Conservation (phyloP, 164 flowering plant genomes). For the Aristolochia contorta region DNA sequence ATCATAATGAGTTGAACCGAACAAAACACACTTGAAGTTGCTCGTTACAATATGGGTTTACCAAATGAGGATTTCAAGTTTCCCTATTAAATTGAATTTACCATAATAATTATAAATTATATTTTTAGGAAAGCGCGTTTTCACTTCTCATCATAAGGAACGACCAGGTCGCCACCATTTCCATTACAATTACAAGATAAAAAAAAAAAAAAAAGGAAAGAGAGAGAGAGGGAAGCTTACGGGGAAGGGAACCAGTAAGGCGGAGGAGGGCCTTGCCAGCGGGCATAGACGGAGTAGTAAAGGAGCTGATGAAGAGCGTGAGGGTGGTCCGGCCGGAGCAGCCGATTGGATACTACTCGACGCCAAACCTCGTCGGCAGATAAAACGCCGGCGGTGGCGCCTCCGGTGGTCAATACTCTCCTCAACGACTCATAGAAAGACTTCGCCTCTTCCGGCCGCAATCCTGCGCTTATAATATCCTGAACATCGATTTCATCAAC, state of each 20-base stretch:
- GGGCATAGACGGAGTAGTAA: constrained; percentile 58
- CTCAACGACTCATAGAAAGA: constrained; percentile 24
- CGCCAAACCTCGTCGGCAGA: constrained; percentile 49
- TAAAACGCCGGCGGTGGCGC: constrained; percentile 4
- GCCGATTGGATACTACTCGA: constrained; percentile 28
- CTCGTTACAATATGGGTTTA: too few relatives aligned
- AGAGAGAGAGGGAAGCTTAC: constrained; percentile 26
- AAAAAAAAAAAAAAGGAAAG: neutral
- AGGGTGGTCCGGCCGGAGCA: constrained; percentile 67
- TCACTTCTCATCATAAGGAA: too few relatives aligned
- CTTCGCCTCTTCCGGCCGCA: constrained; percentile 41
- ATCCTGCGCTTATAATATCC: constrained; percentile 44
- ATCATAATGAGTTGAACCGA: too few relatives aligned
- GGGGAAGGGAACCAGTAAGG: constrained; percentile 87
- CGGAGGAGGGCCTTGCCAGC: constrained; percentile 75
- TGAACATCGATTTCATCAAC: constrained; percentile 37
- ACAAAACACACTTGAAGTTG: too few relatives aligned
- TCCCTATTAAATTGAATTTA: too few relatives aligned
- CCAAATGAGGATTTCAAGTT: too few relatives aligned
- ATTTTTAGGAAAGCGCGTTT: too few relatives aligned
- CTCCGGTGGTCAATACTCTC: constrained; percentile 5
- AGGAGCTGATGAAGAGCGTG: constrained; percentile 63
- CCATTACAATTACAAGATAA: too few relatives aligned
- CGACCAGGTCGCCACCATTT: too few relatives aligned
- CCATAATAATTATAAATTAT: too few relatives aligned